phyloP scores from a whole-genome alignment of 768 basidiomycete genomes.

The Collybia nuda region DNA sequence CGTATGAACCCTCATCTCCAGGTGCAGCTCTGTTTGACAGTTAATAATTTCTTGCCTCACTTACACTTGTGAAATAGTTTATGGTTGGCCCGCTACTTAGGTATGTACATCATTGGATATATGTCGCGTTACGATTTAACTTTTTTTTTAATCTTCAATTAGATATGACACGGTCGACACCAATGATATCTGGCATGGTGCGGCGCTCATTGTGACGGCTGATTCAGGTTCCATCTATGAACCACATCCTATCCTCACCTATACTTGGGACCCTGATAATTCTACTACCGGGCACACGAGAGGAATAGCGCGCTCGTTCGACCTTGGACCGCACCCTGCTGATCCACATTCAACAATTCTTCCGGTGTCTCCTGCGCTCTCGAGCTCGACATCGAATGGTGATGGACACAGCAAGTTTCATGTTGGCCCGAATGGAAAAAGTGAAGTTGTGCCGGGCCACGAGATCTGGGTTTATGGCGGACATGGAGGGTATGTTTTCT shows the following conservation, averaged over 20 bases:
- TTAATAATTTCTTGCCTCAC: background rate
- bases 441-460: slow-evolving; percentile 51
- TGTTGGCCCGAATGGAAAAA: slow-evolving; percentile 33
- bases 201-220: slow-evolving; percentile 83
- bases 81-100: slow-evolving; percentile 88
- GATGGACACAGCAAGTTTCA: slow-evolving; percentile 17
- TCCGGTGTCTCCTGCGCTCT: slow-evolving; percentile 19
- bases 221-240: slow-evolving; percentile 80
- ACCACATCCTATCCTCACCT: slow-evolving; percentile 66
- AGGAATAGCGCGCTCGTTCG: slow-evolving; percentile 37
- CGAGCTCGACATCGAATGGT: slow-evolving; percentile 9
- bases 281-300: slow-evolving; percentile 9
- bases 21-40: slow-evolving; percentile 24
- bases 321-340: slow-evolving; percentile 72
- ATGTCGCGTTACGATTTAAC: background rate
- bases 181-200: slow-evolving; percentile 82
- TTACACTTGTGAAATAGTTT: slow-evolving; percentile 39
- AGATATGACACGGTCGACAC: slow-evolving; percentile 88
- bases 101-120: slow-evolving; percentile 22
- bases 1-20: slow-evolving; percentile 83
- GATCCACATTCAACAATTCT: slow-evolving; percentile 60
- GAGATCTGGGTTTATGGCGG: slow-evolving; percentile 74
- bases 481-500: slow-evolving; percentile 44
- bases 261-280: slow-evolving; percentile 71
- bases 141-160: slow-evolving; percentile 4